Conservation (phyloP, 306 rosid genomes). For the Purshia tridentata region DNA sequence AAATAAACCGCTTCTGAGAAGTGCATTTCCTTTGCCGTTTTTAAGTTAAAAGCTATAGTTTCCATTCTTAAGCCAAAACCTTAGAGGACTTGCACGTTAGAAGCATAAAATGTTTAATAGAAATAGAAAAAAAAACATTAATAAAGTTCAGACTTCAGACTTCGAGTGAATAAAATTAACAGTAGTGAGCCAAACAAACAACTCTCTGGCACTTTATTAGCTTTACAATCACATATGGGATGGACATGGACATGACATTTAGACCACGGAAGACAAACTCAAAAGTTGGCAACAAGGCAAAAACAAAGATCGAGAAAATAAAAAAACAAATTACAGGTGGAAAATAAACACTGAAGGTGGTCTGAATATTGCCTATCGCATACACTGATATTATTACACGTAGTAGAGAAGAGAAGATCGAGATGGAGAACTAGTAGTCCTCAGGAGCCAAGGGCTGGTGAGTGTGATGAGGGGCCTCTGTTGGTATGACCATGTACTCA, state of each 20-base stretch:
- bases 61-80: too few relatives aligned
- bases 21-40: too few relatives aligned
- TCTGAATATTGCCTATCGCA: too few relatives aligned
- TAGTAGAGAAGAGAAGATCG: too few relatives aligned
- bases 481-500: constrained; percentile 75
- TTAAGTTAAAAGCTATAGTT: too few relatives aligned
- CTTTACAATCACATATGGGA: constrained; percentile 12
- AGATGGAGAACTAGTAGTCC: constrained; percentile 53
- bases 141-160: too few relatives aligned
- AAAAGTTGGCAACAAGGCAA: background rate
- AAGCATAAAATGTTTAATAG: too few relatives aligned
- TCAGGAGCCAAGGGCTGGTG: constrained; percentile 96
- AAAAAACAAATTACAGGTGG: background rate
- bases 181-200: background rate
- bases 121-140: too few relatives aligned
- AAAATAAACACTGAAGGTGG: too few relatives aligned
- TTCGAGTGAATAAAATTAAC: background rate
- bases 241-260: background rate
- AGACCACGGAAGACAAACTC: background rate
- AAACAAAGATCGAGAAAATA: background rate
- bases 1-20: too few relatives aligned
- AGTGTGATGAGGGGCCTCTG: constrained; percentile 56
- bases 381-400: too few relatives aligned
- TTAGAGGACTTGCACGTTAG: too few relatives aligned
- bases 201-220: constrained; percentile 6